phyloP scores from a whole-genome alignment of 306 rosid species.

The Pueraria montana region DNA sequence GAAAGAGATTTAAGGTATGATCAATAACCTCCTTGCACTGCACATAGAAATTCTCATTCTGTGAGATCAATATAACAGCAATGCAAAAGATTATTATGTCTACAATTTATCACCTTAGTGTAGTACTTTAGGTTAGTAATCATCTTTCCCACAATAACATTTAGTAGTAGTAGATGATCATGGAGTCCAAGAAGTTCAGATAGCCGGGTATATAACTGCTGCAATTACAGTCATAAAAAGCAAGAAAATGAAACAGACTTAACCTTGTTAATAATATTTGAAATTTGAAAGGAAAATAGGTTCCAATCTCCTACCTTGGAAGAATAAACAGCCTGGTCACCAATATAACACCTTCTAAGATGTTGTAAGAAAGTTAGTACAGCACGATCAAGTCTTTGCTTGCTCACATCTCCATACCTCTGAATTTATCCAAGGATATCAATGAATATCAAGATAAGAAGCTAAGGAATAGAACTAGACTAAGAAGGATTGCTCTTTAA shows the following conservation, averaged over 20 bases:
- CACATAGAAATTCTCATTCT: constrained; percentile 33
- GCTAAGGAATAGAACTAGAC: background rate
- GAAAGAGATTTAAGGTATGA: constrained; percentile 56
- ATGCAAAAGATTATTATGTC: constrained; percentile 8
- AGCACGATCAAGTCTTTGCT: constrained; percentile 67
- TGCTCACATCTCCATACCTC: constrained; percentile 54
- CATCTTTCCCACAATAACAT: constrained; percentile 87
- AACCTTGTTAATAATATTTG: constrained; percentile 16
- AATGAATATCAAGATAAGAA: constrained; percentile 11
- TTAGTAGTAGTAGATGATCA: constrained; percentile 80
- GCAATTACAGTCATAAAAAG: constrained; percentile 55
- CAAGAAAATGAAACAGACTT: constrained; percentile 43
- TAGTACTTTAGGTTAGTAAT: constrained; percentile 88
- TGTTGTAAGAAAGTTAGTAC: constrained; percentile 55
- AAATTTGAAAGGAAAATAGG: constrained; percentile 39
- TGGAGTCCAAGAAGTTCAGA: constrained; percentile 93
- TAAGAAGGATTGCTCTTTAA: constrained; percentile 16
- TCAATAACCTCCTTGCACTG: constrained; percentile 65
- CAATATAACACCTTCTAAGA: constrained; percentile 58
- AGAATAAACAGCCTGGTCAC: constrained; percentile 52
- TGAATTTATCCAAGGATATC: constrained; percentile 39
- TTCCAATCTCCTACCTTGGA: constrained; percentile 53
- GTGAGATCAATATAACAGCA: constrained; percentile 25
- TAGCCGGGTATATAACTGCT: constrained; percentile 90
- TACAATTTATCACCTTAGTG: constrained; percentile 68